These are phyloP conservation scores for Scedosporium aurantiacum DNA, from an alignment of 2,329 filamentous ascomycete genomes.

Conservation along the genomic window DNA sequence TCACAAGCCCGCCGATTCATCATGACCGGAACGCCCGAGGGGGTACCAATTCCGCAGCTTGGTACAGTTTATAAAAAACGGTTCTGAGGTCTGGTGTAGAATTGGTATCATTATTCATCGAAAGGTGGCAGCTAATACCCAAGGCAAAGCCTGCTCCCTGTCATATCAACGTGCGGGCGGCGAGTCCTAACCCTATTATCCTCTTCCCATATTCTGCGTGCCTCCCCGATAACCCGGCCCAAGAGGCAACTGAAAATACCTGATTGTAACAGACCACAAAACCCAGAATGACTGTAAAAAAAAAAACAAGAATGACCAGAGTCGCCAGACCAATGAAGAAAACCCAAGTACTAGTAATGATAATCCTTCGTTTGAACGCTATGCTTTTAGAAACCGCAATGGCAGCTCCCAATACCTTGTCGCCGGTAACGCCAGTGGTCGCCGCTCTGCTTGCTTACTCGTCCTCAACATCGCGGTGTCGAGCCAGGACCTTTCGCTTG, in stretches of 20 bases:
- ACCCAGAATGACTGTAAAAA: neutral
- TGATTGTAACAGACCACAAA: too few species aligned
- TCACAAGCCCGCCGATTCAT: neutral
- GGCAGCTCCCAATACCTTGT: neutral
- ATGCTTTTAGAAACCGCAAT: neutral
- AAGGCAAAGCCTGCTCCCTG: neutral
- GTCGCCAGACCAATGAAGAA: neutral
- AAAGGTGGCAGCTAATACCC: neutral
- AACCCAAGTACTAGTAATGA: neutral
- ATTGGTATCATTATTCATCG: neutral
- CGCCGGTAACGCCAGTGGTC: neutral
- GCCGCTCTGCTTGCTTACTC: slow-evolving; percentile 29
- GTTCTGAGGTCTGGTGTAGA: neutral
- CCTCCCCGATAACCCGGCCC: too few species aligned
- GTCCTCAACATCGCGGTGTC: slow-evolving; percentile 54
- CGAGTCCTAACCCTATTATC: too few species aligned
- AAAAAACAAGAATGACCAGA: neutral
- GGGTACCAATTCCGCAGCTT: too few species aligned
- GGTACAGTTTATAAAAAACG: too few species aligned
- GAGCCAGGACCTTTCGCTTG: slow-evolving; percentile 60
- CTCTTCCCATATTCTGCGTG: too few species aligned
- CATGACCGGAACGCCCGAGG: too few species aligned
- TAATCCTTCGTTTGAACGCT: neutral
- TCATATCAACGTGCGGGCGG: too few species aligned
- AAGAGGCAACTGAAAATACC: too few species aligned